A percentile compares a stretch with the other conserved stretches of the same genome.
Evolutionary conservation across 139 green algal genomes (phyloP).

Genomic region (Auxenochlorella protothecoides): DNA sequence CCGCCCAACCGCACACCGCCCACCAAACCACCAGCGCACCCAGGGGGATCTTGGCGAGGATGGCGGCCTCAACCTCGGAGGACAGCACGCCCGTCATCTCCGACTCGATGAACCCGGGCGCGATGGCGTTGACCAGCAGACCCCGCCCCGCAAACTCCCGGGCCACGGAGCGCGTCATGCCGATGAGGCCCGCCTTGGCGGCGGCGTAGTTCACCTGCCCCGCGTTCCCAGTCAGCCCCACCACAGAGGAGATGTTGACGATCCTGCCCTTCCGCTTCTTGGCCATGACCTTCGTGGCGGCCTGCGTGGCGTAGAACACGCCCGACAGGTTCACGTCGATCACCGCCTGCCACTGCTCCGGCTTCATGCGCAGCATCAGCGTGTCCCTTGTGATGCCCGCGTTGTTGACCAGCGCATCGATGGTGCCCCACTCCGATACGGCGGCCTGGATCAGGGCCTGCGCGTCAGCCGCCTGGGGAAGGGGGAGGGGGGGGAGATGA

Average conservation of each 20-base stretch:
- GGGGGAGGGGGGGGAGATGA: background rate
- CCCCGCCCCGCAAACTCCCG: conserved; percentile 60
- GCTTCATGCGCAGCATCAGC: conserved; percentile 99
- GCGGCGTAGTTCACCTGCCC: conserved; percentile 86
- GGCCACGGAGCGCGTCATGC: conserved; percentile 75
- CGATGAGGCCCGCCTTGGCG: conserved; percentile 80
- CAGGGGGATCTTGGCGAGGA: conserved; percentile 74
- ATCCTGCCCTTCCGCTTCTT: conserved; percentile 85
- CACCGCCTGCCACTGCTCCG: conserved; percentile 88
- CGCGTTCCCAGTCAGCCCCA: conserved; percentile 87
- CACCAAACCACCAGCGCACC: conserved; percentile 27
- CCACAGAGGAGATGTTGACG: conserved; percentile 96
- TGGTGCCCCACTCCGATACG: conserved; percentile 70
- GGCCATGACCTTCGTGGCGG: conserved; percentile 83
- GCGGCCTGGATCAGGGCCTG: conserved; percentile 50
- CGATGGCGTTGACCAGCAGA: conserved; percentile 78
- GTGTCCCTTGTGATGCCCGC: conserved; percentile 93
- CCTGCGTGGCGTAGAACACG: conserved; percentile 87
- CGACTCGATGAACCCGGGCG: conserved; percentile 81
- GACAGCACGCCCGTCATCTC: background rate
- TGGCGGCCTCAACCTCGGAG: conserved; percentile 53
- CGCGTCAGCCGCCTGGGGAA: conserved; percentile 19
- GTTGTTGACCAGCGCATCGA: conserved; percentile 99
- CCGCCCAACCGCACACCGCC: too few relatives aligned
- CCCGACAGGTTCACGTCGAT: conserved; percentile 94